Evolutionary conservation across 495 filamentous ascomycete genomes (phyloP), one percentile per base, ranked within the genome.

Genomic region (Aspergillus cavernicola): DNA sequence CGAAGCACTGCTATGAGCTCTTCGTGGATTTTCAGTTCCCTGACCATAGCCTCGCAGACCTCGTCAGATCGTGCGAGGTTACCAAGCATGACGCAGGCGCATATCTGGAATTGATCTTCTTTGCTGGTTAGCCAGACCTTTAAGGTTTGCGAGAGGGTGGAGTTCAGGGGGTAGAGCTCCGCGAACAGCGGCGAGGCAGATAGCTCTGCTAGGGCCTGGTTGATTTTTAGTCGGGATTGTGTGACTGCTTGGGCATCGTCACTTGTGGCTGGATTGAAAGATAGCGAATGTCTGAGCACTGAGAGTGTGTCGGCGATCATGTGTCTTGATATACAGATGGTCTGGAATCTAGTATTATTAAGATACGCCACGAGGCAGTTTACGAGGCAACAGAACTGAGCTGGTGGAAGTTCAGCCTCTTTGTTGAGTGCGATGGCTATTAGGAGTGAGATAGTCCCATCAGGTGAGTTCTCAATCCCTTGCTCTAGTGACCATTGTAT

Each of bases 11-110:
- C 51, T 31, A 82, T 72, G 7, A 92, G 64, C 2, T 78, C 71
- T 8, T 69, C 62, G 48, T 87, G 83, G 6, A 89, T 71, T 6
- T 71, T 67, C 9, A 71, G 57, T 2, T 76, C 64, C 12, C 69
- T 69, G 5, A 88, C 79, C 48, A 92, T 80, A 32, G 73, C 55
- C 20, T 63, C 66, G 61, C 83, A 87, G 11, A 81, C 68, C 40
- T 75, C 78, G 58, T 91, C 86, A 1, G 85, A 87, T 53, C 87
- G 82, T 36, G 83, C 80, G n/a, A 92, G 59, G 60, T 92, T 93
- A 18, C 89, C 89, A 6, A 92, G 78, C 53, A 87, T 79, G 15
- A 92, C 70, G 61, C 87, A 92, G 13, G 86, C 83, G 26, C 85
- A 85, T n/a, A 85, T 79, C 56, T 85, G 85, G 1, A 91, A 76